phyloP scores from a whole-genome alignment of 192 early-diverging fungal genomes.

The Coemansia pectinata region DNA sequence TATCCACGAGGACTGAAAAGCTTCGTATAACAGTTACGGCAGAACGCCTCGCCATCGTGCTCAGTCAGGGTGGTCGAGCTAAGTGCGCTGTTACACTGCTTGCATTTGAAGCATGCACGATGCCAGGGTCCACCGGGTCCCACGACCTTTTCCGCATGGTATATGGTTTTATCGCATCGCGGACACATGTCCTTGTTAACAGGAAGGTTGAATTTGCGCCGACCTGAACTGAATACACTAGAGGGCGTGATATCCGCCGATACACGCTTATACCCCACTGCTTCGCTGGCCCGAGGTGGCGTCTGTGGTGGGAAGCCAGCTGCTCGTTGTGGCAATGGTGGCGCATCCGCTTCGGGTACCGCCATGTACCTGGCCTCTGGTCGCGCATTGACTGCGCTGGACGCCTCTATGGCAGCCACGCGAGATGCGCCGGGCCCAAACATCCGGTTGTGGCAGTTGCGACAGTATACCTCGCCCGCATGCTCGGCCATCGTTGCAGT shows the following conservation, averaged over 20 bases:
- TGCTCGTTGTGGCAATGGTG: conserved; percentile 19
- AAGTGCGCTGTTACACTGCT: conserved; percentile 46
- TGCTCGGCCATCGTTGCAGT: conserved; percentile 44
- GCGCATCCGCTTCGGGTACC: not conserved
- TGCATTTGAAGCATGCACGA: conserved; percentile 54
- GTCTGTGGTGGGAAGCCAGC: conserved; percentile 13
- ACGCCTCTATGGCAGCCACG: not conserved
- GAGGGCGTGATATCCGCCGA: conserved; percentile 41
- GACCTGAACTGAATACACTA: conserved; percentile 50
- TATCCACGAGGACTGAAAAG: conserved; percentile 51
- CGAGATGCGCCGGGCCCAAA: conserved; percentile 16
- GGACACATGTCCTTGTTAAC: conserved; percentile 49
- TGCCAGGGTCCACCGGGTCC: conserved; percentile 57
- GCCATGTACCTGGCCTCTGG: conserved; percentile 9
- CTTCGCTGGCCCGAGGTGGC: conserved; percentile 1
- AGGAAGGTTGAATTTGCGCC: conserved; percentile 36
- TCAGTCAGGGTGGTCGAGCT: conserved; percentile 49
- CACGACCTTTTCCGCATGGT: conserved; percentile 56
- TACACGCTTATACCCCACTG: conserved; percentile 12
- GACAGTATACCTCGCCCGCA: conserved; percentile 50
- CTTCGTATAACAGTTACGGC: conserved; percentile 50
- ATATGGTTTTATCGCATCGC: conserved; percentile 50
- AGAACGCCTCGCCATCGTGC: conserved; percentile 56
- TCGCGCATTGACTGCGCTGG: conserved; percentile 11
- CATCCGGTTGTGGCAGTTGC: conserved; percentile 35